Evolutionary conservation across 805 yeast genomes (phyloP), one percentile per base, ranked within the genome.

Genomic region (Spathaspora sp.): DNA sequence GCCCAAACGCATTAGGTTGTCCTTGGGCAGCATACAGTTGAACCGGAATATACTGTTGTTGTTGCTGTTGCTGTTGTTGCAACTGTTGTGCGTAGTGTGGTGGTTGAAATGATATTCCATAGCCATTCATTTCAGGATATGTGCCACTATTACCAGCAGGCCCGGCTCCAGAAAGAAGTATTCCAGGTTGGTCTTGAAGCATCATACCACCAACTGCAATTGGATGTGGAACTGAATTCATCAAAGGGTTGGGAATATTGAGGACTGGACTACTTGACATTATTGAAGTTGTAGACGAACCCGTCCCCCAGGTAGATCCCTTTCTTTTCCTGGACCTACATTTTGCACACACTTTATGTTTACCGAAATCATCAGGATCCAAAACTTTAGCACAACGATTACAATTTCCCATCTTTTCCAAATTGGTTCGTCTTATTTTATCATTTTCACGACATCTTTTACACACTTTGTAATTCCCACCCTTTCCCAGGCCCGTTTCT

Each of bases 401-500:
- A 60, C 89, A 85, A 49, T 78, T 75, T 12, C 87, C 87, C 58
- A 73, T 65, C 52, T 75, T 76, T 59, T 83, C 88, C 53, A 84
- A 65, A 48, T 76, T 76, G 31, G 79, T 71, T 52, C 89, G 65
- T 55, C 89, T 70, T 46, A 78, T 66, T 60, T 79, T 81, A 60
- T 83, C 89, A 57, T 81, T 82, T 46, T 74, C 79, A 52, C 89
- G 71, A 62, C 89, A 85, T 55, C 87, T 68, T 53, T 76, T 69
- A 60, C 89, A 85, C n/a, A 85, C 89, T 60, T 83, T 84, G 65
- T 70, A 84, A 49, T 71, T 73, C 17, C 61, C 65, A 35, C 55
- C 20, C 38, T 56, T 60, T 17, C 49, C 54, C 12, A 32, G 31
- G 16, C 44, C 48, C 1, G 46, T 44, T 19, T 28, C 23, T 48